Base-by-base conservation (phyloP, 2,329 filamentous ascomycete species). In the Venturia carpophila region DNA sequence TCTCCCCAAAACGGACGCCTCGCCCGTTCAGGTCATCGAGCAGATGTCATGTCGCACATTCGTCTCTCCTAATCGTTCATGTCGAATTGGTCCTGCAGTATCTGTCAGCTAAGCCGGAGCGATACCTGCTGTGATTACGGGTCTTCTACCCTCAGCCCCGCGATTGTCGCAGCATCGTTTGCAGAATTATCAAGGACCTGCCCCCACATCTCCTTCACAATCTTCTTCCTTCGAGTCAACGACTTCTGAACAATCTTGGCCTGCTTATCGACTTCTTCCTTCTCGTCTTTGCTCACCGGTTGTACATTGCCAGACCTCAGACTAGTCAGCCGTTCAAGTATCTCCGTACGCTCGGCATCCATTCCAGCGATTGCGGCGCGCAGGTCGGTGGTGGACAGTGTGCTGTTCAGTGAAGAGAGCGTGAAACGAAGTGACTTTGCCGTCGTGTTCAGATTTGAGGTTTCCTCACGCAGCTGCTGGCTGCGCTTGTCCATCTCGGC, bases 381-480 rank as follows among this genome's bases (percentile, higher is more conserved):
- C 21, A 87, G 78, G 43, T 84, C 79, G 0, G 77, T 71, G 1
- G 82, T 79, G 19, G 83, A 80, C 19, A 84, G 78, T 13, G 78
- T 78, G 13, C 78, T 75, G 55, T 76, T 76, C 11, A 84, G 75
- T 1, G 76, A 73, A 6, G 76, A 73, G 49, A 84, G 76, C 3
- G 79, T 74, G 27, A 73, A 69, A 67, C 80, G 81, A n/a, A 82
- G 75, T 11, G 75, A 74, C 67, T 83, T 82, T 69, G 84, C 78
- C 19, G 77, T 75, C 9, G 72, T 69, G 67, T 78, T 80, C 21
- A 84, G 73, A 1, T 70, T 69, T 2, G 76, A 71, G 43, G 83
- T 78, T 21, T 77, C 72, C 5, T 77, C 73, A 63, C 78, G 78
- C 15, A 86, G 76, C 43, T 72, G 67, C 13, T 75, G 72, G 67